These are phyloP conservation scores for Pugionium cornutum DNA, from an alignment of 345 rosid genomes.

Conservation along the genomic window DNA sequence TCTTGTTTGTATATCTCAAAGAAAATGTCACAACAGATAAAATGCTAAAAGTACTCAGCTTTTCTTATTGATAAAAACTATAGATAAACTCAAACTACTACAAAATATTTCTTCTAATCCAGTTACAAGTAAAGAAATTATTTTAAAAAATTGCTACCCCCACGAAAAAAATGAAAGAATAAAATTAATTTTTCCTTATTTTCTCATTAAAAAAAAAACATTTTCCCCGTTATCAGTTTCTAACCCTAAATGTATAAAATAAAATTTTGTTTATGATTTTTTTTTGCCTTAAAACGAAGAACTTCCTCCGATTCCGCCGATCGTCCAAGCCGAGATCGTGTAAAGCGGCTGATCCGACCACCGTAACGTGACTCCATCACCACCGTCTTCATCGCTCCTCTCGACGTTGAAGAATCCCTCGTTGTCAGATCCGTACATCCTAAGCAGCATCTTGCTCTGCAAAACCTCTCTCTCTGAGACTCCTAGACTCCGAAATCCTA, in stretches of 20 bases:
- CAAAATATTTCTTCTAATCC: too few species aligned
- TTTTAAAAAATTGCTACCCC: too few species aligned
- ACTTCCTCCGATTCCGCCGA: slow-evolving; percentile 59
- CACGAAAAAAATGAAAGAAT: slow-evolving; percentile 37
- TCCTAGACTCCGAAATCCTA: slow-evolving; percentile 64
- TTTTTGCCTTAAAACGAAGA: slow-evolving; percentile 42
- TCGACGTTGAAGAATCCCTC: slow-evolving; percentile 48
- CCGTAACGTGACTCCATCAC: slow-evolving; percentile 53
- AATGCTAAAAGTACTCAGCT: too few species aligned
- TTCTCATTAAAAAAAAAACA: slow-evolving; percentile 3
- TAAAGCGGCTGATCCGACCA: slow-evolving; percentile 87
- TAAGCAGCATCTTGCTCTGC: slow-evolving; percentile 84
- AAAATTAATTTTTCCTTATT: slow-evolving; percentile 17
- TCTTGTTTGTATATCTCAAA: too few species aligned
- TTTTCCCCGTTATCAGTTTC: too few species aligned
- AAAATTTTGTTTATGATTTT: too few species aligned
- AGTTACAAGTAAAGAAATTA: too few species aligned
- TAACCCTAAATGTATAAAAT: too few species aligned
- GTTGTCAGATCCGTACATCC: slow-evolving; percentile 56
- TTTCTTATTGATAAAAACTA: too few species aligned
- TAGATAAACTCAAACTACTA: too few species aligned
- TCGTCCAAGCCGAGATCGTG: slow-evolving; percentile 85
- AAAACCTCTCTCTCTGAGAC: slow-evolving; percentile 69
- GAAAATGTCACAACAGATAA: too few species aligned
- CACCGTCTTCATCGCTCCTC: slow-evolving; percentile 47